Conservation (phyloP, 225 moss, liverwort and hornwort species). For the Rhytidiadelphus loreus region DNA sequence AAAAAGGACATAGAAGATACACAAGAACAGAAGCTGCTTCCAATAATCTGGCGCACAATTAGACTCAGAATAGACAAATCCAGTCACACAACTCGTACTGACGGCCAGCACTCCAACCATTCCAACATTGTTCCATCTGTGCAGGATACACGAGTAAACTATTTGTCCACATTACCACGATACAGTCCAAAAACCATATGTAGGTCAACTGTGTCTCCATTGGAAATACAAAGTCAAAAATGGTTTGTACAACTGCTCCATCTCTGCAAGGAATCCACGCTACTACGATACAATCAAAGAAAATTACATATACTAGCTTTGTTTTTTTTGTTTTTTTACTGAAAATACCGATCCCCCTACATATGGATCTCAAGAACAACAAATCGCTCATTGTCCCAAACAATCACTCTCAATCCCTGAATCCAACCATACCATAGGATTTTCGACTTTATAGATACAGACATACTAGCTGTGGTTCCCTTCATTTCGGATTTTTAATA, state of each 20-base stretch:
- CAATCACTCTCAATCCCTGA: neutral
- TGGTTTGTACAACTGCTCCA: neutral
- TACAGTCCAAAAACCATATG: neutral
- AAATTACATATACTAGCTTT: neutral
- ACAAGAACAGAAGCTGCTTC: neutral
- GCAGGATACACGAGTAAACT: neutral
- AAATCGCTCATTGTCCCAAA: neutral
- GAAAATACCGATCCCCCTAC: neutral
- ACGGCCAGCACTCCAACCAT: neutral
- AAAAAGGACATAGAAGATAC: neutral
- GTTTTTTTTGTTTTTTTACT: neutral
- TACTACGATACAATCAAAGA: too few relatives aligned
- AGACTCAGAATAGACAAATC: neutral
- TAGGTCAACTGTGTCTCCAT: neutral
- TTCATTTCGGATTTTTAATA: neutral
- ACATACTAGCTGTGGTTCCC: neutral
- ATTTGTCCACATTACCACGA: neutral
- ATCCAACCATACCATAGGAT: neutral
- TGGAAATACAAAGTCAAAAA: neutral
- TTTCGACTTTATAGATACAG: too few relatives aligned
- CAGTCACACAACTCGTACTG: neutral
- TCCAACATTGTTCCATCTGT: neutral
- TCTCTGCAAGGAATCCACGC: neutral
- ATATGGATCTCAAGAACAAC: neutral
- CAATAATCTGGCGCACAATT: neutral